These are phyloP conservation scores for Tylopilus sp. DNA, from an alignment of 1,284 basidiomycete species.

Conservation along the genomic window DNA sequence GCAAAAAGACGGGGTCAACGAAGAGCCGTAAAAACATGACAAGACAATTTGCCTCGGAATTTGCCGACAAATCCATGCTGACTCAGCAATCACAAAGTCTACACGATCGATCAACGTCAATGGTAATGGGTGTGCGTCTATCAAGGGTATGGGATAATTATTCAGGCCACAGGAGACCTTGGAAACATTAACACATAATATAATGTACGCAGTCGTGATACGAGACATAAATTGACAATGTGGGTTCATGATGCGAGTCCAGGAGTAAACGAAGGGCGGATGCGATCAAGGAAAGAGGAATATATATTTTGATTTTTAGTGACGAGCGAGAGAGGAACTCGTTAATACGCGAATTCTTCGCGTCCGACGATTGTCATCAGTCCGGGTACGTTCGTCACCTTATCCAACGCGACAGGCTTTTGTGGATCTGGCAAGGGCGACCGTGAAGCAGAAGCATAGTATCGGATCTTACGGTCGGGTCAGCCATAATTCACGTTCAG, in stretches of 20 bases:
- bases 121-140: no score
- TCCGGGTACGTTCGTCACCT: constrained; percentile 51
- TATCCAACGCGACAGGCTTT: constrained; percentile 51
- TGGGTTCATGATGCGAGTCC: neutral
- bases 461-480: constrained; percentile 47
- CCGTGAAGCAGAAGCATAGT: constrained; percentile 51
- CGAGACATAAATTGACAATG: neutral
- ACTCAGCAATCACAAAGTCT: no score
- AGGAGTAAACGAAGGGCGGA: neutral
- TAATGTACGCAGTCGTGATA: neutral
- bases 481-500: neutral
- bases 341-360: constrained; percentile 30
- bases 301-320: neutral
- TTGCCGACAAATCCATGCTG: constrained; percentile 28
- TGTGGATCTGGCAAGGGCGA: constrained; percentile 44
- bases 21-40: constrained; percentile 16
- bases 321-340: neutral
- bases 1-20: constrained; percentile 24
- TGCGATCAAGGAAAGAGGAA: neutral
- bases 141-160: constrained; percentile 22
- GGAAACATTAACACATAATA: constrained; percentile 6
- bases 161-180: neutral
- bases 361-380: constrained; percentile 58
- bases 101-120: no score
- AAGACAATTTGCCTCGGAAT: constrained; percentile 29